Evolutionary conservation across 2,329 filamentous ascomycete species (phyloP).

Genomic region (Colletotrichum shisoi): DNA sequence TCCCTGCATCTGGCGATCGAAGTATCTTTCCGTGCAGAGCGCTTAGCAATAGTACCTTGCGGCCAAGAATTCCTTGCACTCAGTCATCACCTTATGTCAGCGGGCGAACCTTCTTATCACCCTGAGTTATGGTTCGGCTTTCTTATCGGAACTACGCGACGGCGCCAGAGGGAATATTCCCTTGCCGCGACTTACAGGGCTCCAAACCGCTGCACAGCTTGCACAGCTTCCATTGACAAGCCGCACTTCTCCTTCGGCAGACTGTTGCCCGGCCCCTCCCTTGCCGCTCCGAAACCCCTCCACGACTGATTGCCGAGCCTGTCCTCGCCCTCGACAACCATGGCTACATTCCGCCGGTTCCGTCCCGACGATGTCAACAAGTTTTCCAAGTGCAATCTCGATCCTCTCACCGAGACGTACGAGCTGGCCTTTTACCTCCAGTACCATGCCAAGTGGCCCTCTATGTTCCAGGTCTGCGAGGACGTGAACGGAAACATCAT

Average conservation of each 20-base stretch:
- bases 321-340: slow-evolving; percentile 48
- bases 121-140: not conserved
- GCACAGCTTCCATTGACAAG: not conserved
- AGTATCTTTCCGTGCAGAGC: not conserved
- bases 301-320: not conserved
- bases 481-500: slow-evolving; percentile 87
- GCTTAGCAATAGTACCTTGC: not conserved
- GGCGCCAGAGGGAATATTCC: not conserved
- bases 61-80: not conserved
- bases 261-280: slow-evolving; percentile 4
- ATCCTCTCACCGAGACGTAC: slow-evolving; percentile 97
- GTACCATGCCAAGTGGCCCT: slow-evolving; percentile 95
- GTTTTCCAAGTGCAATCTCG: slow-evolving; percentile 93
- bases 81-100: slow-evolving; percentile 3
- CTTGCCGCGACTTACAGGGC: too few species aligned
- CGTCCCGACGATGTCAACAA: slow-evolving; percentile 83
- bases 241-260: not conserved
- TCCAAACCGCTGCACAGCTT: not conserved
- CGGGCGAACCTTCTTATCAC: not conserved
- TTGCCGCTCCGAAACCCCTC: slow-evolving; percentile 6
- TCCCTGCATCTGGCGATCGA: slow-evolving; percentile 5
- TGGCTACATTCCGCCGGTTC: slow-evolving; percentile 89
- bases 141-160: slow-evolving; percentile 3
- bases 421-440: slow-evolving; percentile 94
- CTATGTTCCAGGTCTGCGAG: slow-evolving; percentile 91